phyloP scores from a whole-genome alignment of 345 rosid genomes.

The Arabis alpina region DNA sequence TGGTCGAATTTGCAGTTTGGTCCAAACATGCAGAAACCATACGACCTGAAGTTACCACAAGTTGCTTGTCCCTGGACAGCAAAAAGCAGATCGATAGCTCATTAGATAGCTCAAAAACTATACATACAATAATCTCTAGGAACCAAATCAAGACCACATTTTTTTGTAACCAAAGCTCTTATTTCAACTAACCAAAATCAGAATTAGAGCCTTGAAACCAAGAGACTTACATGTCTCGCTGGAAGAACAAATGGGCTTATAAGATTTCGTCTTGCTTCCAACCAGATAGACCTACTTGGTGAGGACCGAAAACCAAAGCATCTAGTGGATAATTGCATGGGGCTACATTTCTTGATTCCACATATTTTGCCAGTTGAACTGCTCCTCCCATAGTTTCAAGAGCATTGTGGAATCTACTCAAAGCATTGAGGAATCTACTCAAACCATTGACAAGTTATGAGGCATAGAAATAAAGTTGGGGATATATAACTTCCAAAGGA shows the following conservation, averaged over 20 bases:
- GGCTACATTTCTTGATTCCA: no score
- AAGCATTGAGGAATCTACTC: no score
- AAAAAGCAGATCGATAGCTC: conserved; percentile 12
- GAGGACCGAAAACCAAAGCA: no score
- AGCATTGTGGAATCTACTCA: no score
- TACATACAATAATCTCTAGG: not conserved
- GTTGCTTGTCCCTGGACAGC: conserved; percentile 67
- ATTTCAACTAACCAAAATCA: not conserved
- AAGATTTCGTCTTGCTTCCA: conserved; percentile 23
- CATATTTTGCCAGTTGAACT: no score
- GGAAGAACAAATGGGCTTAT: conserved; percentile 61
- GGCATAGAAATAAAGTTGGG: no score
- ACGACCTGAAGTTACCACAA: conserved; percentile 60
- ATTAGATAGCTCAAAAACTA: no score
- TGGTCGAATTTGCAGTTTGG: conserved; percentile 79
- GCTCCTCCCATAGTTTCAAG: no score
- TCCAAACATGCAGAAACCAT: conserved; percentile 77
- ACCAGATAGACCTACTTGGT: no score
- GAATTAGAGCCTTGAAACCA: not conserved
- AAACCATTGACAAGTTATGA: no score
- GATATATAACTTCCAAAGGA: no score
- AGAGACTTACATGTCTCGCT: conserved; percentile 66
- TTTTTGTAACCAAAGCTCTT: not conserved
- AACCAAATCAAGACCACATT: not conserved
- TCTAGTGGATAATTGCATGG: no score